phyloP scores from a whole-genome alignment of 176 grass and related monocot genomes.

The Bolboschoenus planiculmis region DNA sequence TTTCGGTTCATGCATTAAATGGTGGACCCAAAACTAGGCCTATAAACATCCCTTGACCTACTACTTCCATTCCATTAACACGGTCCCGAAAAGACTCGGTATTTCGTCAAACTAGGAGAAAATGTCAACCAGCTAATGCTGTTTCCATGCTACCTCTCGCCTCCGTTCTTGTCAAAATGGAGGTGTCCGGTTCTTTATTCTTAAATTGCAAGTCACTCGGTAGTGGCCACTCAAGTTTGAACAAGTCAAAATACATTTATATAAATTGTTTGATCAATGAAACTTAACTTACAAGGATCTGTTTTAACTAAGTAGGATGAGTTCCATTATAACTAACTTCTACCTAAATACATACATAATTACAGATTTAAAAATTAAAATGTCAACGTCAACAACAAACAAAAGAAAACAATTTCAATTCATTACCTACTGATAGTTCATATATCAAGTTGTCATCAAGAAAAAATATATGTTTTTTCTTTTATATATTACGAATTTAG shows the following conservation, averaged over 20 bases:
- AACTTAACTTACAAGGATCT: neutral
- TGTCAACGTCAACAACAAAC: neutral
- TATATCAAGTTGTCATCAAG: neutral
- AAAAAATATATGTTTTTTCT: no score
- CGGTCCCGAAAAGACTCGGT: conserved; percentile 8
- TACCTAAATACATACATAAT: neutral
- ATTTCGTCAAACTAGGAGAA: conserved; percentile 12
- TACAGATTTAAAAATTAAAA: neutral
- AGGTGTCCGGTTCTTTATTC: neutral
- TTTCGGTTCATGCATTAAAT: conserved; percentile 16
- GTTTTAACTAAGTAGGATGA: neutral
- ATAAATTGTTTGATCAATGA: neutral
- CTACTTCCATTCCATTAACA: neutral
- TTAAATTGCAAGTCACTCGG: neutral
- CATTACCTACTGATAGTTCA: neutral
- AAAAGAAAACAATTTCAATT: neutral
- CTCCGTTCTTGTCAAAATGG: neutral
- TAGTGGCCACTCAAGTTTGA: neutral
- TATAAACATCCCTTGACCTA: neutral
- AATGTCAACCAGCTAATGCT: conserved; percentile 1
- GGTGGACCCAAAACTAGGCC: neutral
- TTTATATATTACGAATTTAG: no score
- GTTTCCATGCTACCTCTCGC: neutral
- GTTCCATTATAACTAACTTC: neutral
- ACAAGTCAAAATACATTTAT: neutral